phyloP scores from a whole-genome alignment of 2,329 filamentous ascomycete genomes.

The Mollisia scopiformis region DNA sequence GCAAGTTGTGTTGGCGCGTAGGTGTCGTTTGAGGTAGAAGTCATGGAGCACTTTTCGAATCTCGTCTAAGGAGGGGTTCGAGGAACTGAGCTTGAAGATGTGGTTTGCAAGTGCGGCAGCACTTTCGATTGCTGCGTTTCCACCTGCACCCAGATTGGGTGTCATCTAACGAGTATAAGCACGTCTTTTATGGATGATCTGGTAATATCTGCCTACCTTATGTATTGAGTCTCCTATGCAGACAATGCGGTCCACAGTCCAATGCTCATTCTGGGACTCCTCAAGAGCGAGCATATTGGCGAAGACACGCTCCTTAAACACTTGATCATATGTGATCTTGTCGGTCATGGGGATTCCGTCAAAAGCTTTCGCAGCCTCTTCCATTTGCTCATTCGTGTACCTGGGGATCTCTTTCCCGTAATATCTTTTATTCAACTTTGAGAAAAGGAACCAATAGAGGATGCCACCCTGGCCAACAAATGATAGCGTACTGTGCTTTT shows the following conservation, averaged over 20 bases:
- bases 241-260: slow-evolving; percentile 23
- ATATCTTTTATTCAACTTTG: slow-evolving; percentile 12
- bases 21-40: slow-evolving; percentile 24
- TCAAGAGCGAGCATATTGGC: slow-evolving; percentile 17
- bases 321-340: slow-evolving; percentile 19
- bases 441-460: slow-evolving; percentile 24
- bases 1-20: slow-evolving; percentile 23
- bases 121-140: slow-evolving; percentile 42
- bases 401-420: slow-evolving; percentile 21
- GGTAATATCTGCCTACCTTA: slow-evolving; percentile 23
- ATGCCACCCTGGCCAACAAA: slow-evolving; percentile 18
- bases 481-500: slow-evolving; percentile 17
- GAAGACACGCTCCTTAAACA: slow-evolving; percentile 14
- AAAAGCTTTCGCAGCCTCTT: slow-evolving; percentile 9
- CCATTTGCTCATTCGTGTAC: slow-evolving; percentile 21
- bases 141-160: slow-evolving; percentile 38
- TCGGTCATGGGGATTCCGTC: not conserved
- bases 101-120: slow-evolving; percentile 38
- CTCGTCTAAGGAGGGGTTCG: not conserved
- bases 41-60: slow-evolving; percentile 9
- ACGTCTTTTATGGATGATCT: too few relatives aligned
- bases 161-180: slow-evolving; percentile 12
- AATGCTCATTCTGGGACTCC: slow-evolving; percentile 25
- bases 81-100: slow-evolving; percentile 15
- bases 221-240: slow-evolving; percentile 30